Percentiles rank a stretch among this genome's conserved stretches.
Evolutionary conservation across 108 stramenopile species (phyloP).

Genomic region (Nannochloropsis salina): DNA sequence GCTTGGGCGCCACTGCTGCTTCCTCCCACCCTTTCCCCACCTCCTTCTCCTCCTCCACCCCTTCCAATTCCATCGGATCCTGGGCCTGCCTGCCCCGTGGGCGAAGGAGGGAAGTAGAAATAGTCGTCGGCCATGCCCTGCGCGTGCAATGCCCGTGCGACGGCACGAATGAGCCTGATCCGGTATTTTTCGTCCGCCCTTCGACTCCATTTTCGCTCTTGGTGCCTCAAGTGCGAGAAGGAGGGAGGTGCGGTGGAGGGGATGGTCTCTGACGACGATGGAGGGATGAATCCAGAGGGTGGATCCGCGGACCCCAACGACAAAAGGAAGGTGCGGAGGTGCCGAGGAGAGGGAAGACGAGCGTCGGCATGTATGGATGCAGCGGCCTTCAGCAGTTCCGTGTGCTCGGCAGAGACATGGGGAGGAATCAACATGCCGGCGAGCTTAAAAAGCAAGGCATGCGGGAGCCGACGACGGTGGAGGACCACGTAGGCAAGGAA

Average conservation of each 20-base stretch:
- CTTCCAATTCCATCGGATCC: too few relatives aligned
- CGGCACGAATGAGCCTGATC: not conserved
- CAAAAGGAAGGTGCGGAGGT: conserved; percentile 17
- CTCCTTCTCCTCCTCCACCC: too few relatives aligned
- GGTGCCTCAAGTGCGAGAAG: not conserved
- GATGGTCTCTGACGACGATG: not conserved
- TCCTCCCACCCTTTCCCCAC: not conserved
- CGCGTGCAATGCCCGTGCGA: not conserved
- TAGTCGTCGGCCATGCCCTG: not conserved
- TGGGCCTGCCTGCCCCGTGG: too few relatives aligned
- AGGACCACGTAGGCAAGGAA: not conserved
- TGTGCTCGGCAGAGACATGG: not conserved
- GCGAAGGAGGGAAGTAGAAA: conserved; percentile 3
- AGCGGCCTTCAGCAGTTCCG: not conserved
- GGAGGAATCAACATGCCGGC: not conserved
- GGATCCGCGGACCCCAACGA: not conserved
- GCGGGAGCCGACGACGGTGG: not conserved
- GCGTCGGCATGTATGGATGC: not conserved
- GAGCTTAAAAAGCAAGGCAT: not conserved
- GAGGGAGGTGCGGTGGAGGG: not conserved
- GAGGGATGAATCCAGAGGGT: not conserved
- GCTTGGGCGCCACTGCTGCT: not conserved
- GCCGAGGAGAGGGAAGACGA: not conserved
- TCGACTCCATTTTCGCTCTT: too few relatives aligned
- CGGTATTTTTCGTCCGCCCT: not conserved